Base-by-base conservation (phyloP, 148 eudicot species). In the Drosera capensis region DNA sequence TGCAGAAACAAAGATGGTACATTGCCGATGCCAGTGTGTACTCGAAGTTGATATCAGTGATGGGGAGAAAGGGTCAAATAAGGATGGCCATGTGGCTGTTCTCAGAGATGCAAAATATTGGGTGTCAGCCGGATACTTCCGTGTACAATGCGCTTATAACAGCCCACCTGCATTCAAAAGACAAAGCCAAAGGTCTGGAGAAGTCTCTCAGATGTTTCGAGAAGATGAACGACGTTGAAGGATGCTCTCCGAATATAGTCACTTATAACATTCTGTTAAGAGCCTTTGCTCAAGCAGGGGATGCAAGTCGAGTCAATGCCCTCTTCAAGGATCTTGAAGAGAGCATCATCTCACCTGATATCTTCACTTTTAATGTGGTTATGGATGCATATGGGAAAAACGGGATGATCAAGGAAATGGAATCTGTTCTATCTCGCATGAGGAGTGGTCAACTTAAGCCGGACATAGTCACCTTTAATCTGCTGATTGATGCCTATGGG, bases 351-450 rank as follows among this genome's bases (percentile, higher is more conserved):
- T 43, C 75, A 20, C 78, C 95, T n/a, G 97, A 90, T 58, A 78
- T 78, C 20, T 90, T 55, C 57, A 90, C 97, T n/a, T 84, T 67
- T 52, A 90, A 90, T 34, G 97, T 95, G 14, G 80, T 90, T 34
- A 84, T 90, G 95, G 97, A 90, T 67, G 97, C 78, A 4, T 90
- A 78, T 68, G 97, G 97, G 21, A 90, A 90, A 66, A 75, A 78
- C 25, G 95, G 97, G 54, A 78, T 84, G 97, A 81, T 90, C 8
- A 64, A 66, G 50, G 97, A 90, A 67, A 90, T 84, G 97, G 95
- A 90, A 66, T 41, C 46, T 7, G 72, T 76, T 31, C 74, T 90
- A 35, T 40, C 88, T 13, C 78, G 64, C 8, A 90, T 84, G 97
- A 90, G 75, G 59, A 72, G 67, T 57, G 54, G 63, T 48, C 79